Base-by-base conservation (phyloP, 163 green algal genomes). In the Botryococcus braunii region DNA sequence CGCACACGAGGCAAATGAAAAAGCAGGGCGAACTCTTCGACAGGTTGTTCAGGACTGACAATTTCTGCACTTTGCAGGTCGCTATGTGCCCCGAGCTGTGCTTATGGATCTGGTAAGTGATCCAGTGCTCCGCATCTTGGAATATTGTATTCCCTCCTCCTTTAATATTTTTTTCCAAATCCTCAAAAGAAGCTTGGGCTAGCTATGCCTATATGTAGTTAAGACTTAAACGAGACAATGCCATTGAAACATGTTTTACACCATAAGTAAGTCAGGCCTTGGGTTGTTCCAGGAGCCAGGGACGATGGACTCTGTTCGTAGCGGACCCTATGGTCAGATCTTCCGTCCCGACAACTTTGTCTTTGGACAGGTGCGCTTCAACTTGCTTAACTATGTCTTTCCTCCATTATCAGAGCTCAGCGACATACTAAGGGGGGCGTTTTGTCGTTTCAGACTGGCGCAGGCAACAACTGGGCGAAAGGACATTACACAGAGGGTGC, bases 401-500 rank as follows among this genome's bases (percentile, higher is more conserved):
- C n/a, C n/a, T n/a, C n/a, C n/a, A n/a, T n/a, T n/a, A n/a, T n/a
- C n/a, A n/a, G n/a, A n/a, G n/a, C n/a, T n/a, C n/a, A n/a, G n/a
- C n/a, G n/a, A n/a, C n/a, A n/a, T n/a, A n/a, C n/a, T 29, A 61
- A 61, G 52, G 8, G 8, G 23, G 13, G 9, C 52, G 52, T n/a
- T 25, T 8, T 36, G 3, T 49, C 9, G n/a, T 35, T 40, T 37
- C 90, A 98, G 85, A 96, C 89, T 57, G 93, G 93, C 46, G 93
- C 93, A 21, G 93, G 92, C 39, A 98, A 98, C 85, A 98, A 98
- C 89, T 98, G 92, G 92, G 93, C 93, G 65, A 97, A 97, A 83
- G 93, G 93, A 50, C 93, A 98, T 87, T 98, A 98, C 87, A 98
- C 93, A n/a, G 93, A 97, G 85, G 93, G 93, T 41, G 93, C 92